These are phyloP conservation scores for Harringtonia lauricola DNA, from an alignment of 2,329 filamentous ascomycete genomes.

Conservation along the genomic window DNA sequence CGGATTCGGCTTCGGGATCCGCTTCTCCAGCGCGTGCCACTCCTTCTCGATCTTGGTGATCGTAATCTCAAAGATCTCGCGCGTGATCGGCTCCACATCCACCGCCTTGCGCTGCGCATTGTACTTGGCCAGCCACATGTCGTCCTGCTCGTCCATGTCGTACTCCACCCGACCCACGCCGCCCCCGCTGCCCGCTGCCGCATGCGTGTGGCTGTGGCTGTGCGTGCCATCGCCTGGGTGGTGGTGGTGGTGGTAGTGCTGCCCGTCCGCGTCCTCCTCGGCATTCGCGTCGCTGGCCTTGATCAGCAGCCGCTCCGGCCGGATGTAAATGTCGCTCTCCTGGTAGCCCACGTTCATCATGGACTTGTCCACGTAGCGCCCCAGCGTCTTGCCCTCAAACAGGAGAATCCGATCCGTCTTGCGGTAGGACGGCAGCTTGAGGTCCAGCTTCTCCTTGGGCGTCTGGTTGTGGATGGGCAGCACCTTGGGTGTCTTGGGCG, in stretches of 20 bases:
- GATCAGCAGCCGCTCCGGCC: slow-evolving; percentile 62
- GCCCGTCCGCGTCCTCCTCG: slow-evolving; percentile 46
- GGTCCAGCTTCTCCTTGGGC: slow-evolving; percentile 66
- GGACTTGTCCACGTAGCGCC: slow-evolving; percentile 87
- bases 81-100: slow-evolving; percentile 72
- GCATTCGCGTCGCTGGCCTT: slow-evolving; percentile 48
- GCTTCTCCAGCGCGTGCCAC: slow-evolving; percentile 91
- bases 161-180: slow-evolving; percentile 83
- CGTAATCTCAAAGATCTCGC: slow-evolving; percentile 91
- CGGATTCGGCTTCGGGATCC: slow-evolving; percentile 92
- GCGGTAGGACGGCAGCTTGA: slow-evolving; percentile 66
- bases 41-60: slow-evolving; percentile 99
- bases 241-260: slow-evolving; percentile 1
- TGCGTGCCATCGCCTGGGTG: slow-evolving; percentile 17
- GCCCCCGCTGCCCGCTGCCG: slow-evolving; percentile 15
- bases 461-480: slow-evolving; percentile 71
- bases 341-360: slow-evolving; percentile 97
- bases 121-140: slow-evolving; percentile 83
- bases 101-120: slow-evolving; percentile 67
- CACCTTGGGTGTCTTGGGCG: slow-evolving; percentile 50
- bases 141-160: slow-evolving; percentile 99
- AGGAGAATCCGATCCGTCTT: slow-evolving; percentile 68
- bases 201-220: neutral
- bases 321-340: slow-evolving; percentile 80
- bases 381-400: slow-evolving; percentile 76